Evolutionary conservation across 345 rosid species (phyloP).

Genomic region (Linum tenue): DNA sequence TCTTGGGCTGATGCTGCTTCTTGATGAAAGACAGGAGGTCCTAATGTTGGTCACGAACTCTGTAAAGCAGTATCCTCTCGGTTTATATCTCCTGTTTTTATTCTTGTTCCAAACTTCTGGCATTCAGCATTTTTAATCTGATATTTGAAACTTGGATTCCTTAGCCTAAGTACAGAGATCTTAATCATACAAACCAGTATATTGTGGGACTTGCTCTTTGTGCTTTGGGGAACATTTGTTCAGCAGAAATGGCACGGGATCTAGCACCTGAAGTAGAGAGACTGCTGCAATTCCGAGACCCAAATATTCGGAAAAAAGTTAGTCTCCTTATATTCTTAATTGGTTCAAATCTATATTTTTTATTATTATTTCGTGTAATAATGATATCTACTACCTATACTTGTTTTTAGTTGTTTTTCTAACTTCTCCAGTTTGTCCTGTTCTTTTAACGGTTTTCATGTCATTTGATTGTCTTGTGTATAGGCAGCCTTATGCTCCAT

Average conservation of each 20-base stretch:
- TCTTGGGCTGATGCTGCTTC: conserved; percentile 96
- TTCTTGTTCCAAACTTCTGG: not conserved
- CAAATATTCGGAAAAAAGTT: conserved; percentile 94
- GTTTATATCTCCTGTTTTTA: not conserved
- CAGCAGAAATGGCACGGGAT: conserved; percentile 99
- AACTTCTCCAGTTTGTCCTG: not conserved
- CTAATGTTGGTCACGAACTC: conserved; percentile 98
- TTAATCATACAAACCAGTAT: conserved; percentile 91
- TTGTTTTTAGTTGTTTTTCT: conserved; percentile 1
- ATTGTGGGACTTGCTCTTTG: conserved; percentile 98
- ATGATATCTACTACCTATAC: not conserved
- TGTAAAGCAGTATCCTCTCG: conserved; percentile 88
- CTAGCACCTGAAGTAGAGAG: conserved; percentile 98
- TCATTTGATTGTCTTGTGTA: conserved; percentile 21
- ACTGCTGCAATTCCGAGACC: conserved; percentile 95
- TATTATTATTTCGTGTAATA: not conserved
- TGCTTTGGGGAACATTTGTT: conserved; percentile 98
- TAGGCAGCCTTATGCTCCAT: conserved; percentile 97
- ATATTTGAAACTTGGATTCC: conserved; percentile 20
- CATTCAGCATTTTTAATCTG: not conserved
- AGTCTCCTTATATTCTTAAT: conserved; percentile 12
- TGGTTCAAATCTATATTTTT: not conserved
- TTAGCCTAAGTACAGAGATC: conserved; percentile 78
- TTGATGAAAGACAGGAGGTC: conserved; percentile 99
- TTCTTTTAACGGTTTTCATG: conserved; percentile 8